Evolutionary conservation across 176 grass and related monocot genomes (phyloP).

Genomic region (Zoysia pacifica): DNA sequence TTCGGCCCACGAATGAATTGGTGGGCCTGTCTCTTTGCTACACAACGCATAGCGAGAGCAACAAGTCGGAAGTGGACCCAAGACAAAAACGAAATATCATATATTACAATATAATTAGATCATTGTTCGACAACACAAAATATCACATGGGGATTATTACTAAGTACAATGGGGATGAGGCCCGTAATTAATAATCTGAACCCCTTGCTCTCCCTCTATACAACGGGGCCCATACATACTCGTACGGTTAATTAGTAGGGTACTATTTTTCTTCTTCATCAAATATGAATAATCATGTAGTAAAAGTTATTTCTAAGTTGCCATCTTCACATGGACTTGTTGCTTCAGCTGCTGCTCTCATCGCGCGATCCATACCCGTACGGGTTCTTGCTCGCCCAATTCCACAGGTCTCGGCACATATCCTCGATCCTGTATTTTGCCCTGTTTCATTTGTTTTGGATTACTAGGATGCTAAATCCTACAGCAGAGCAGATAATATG

Average conservation of each 20-base stretch:
- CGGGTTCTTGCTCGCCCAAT: constrained; percentile 93
- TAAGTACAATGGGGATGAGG: not conserved
- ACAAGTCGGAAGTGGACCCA: not conserved
- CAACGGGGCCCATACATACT: too few relatives aligned
- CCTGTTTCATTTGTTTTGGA: constrained; percentile 29
- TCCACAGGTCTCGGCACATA: constrained; percentile 98
- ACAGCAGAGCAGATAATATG: not conserved
- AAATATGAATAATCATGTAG: too few relatives aligned
- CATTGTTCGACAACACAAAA: not conserved
- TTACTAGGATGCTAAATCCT: too few relatives aligned
- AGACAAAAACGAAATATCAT: not conserved
- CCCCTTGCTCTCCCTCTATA: too few relatives aligned
- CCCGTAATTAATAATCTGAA: too few relatives aligned
- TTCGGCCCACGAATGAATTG: too few relatives aligned
- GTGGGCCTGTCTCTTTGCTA: too few relatives aligned
- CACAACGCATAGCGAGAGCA: too few relatives aligned
- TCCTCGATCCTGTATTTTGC: constrained; percentile 81
- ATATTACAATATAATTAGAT: not conserved
- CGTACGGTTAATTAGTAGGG: too few relatives aligned
- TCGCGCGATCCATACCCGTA: constrained; percentile 63
- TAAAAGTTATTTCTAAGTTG: too few relatives aligned
- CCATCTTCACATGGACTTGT: too few relatives aligned
- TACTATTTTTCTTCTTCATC: too few relatives aligned
- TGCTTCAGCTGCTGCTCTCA: constrained; percentile 25
- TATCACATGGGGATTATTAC: constrained; percentile 17